Base-by-base conservation (phyloP, 2,329 filamentous ascomycete genomes). In the Alternaria tenuissima region DNA sequence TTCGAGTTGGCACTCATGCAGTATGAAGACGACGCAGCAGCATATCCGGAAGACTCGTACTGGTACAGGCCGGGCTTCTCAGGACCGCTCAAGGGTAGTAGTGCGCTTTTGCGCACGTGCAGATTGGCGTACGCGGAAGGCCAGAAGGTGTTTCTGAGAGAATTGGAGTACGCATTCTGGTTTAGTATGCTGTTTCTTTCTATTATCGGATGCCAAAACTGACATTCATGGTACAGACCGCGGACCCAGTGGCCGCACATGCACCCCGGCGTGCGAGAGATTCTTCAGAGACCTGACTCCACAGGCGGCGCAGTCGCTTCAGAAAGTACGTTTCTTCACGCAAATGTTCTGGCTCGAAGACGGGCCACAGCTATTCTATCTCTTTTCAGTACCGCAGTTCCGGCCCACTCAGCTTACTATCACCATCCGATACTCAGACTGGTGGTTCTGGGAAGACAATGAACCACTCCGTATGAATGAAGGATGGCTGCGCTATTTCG, bases 361-460 rank as follows among this genome's bases (percentile, higher is more conserved):
- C 5, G 57, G 61, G 1, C 0, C n/a, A 7, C 34, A 57, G 3
- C 24, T 57, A 4, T 42, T 30, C 6, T 42, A 14, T 9, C 9
- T 63, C 18, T 39, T 63, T 9, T 38, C 24, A 7, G 11, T 42
- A 18, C 49, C 53, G 5, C 22, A 58, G 6, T 63, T 65, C 16
- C 53, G 57, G 3, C 60, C 63, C 2, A 44, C 42, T 9, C 28
- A 46, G 16, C 60, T 85, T 3, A 81, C 78, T 0, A 68, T 85
- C 14, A 85, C 82, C 0, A 78, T 85, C 14, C 79, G 83, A 0
- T 83, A 85, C 58, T 78, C 82, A 1, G 83, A 85, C 59, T 84
- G 82, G 75, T 84, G 81, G 81, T 72, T 93, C 77, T 97, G 94
- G 94, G 96, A 94, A 83, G 92, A 97, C 77, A 94, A 97, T 83